These are phyloP conservation scores for Leccinum laetum DNA, from an alignment of 1,284 basidiomycete genomes.

Conservation along the genomic window DNA sequence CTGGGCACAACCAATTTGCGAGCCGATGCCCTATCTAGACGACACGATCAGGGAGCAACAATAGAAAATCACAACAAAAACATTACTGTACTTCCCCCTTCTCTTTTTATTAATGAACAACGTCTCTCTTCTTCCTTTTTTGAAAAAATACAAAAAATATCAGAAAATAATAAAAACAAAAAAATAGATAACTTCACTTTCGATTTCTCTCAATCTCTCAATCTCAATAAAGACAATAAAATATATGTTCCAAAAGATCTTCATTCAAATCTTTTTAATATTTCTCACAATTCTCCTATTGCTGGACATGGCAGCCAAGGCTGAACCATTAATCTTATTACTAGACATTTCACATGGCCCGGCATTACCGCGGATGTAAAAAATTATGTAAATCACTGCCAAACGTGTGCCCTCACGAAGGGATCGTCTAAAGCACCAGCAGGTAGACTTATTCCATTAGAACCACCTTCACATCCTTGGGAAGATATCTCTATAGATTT, in stretches of 20 bases:
- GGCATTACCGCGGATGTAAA: neutral
- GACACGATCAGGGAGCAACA: too few relatives aligned
- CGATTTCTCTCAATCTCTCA: too few relatives aligned
- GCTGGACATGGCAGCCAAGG: too few relatives aligned
- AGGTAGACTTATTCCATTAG: neutral
- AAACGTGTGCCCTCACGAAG: neutral
- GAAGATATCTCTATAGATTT: neutral
- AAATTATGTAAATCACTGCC: neutral
- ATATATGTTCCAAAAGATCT: too few relatives aligned
- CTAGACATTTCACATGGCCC: neutral
- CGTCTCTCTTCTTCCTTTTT: too few relatives aligned
- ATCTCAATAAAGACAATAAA: too few relatives aligned
- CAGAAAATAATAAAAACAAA: too few relatives aligned
- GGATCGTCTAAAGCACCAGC: neutral
- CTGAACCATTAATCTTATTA: neutral
- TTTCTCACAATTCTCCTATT: too few relatives aligned
- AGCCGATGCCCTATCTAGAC: neutral
- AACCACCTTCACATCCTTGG: neutral
- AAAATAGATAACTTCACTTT: too few relatives aligned
- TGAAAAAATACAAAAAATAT: too few relatives aligned
- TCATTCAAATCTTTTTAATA: too few relatives aligned
- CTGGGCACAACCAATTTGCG: neutral
- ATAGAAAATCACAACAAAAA: too few relatives aligned
- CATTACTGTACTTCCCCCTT: neutral
- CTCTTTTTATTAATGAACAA: neutral